These are phyloP conservation scores for Arctium minus DNA, from an alignment of 129 eudicot species.

Conservation along the genomic window DNA sequence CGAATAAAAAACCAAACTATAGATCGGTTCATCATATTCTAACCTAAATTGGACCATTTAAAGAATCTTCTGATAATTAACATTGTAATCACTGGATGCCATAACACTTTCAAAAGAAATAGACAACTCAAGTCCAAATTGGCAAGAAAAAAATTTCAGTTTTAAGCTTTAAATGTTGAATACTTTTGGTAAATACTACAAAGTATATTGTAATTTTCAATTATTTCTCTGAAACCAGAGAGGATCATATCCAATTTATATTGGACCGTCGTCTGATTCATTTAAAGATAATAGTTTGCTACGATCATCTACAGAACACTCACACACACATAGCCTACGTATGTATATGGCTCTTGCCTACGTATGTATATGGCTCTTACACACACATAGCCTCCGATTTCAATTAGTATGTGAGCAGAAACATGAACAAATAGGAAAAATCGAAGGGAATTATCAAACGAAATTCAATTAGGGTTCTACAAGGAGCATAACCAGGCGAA, in stretches of 20 bases:
- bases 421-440: not conserved
- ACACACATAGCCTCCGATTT: not conserved
- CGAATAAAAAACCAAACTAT: not conserved
- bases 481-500: not conserved
- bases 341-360: not conserved
- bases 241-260: not conserved
- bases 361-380: not conserved
- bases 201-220: not conserved
- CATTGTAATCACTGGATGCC: not conserved
- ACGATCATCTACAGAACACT: not conserved
- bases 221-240: not conserved
- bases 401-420: not conserved
- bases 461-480: not conserved
- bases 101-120: not conserved
- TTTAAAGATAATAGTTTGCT: not conserved
- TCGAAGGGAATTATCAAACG: not conserved
- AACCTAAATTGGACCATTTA: not conserved
- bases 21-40: not conserved
- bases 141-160: not conserved
- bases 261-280: not conserved
- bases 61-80: not conserved
- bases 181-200: not conserved
- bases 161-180: not conserved
- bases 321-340: not conserved
- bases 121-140: not conserved